Evolutionary conservation across 1,139 yeast species (phyloP), one percentile per base, ranked within the genome.

Genomic region (Chernovozyma sophiae-reginae): DNA sequence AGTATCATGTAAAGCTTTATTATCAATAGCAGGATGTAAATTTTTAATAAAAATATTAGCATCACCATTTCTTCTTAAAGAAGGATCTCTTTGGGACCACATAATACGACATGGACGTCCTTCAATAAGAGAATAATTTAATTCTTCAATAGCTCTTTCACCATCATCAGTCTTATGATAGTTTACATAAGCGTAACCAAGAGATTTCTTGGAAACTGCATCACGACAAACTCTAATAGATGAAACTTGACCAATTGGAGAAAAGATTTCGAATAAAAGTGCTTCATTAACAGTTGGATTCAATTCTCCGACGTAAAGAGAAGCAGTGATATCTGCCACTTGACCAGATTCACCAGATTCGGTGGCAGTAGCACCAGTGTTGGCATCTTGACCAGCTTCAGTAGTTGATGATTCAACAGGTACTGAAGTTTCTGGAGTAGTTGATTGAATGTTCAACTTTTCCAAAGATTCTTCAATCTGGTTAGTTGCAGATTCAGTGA

Each of bases 51-150:
- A 92, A 52, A 94, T 84, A 79, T 92, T 92, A 60, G 97, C 97
- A 50, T 87, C 86, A 65, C 97, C 97, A 60, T 85, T 84, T 77
- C 86, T 87, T 78, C 98, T 86, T 56, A 83, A 68, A 48, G 96
- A 79, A 48, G 98, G 98, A 66, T 92, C 97, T 73, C 98, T 87
- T 77, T 94, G 98, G 51, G 97, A 89, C 97, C 97, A 90, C 98
- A 94, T 94, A 74, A 92, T 92, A 72, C 99, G 90, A 73, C 97
- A 89, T 56, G 97, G 92, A 61, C 86, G 89, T 60, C 97, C 97
- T 70, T 90, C 92, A 70, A 92, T 81, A 58, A 81, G 81, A 45
- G 89, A 71, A 74, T 92, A 92, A 86, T 92, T 94, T 70, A 94
- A 79, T 68, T 89, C 95, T 62, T 89, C 96, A 64, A 92, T 76